Percentiles rank a stretch among this genome's conserved stretches.
Evolutionary conservation across 2,329 filamentous ascomycete genomes (phyloP).

Genomic region (Fusarium nisikadoi): DNA sequence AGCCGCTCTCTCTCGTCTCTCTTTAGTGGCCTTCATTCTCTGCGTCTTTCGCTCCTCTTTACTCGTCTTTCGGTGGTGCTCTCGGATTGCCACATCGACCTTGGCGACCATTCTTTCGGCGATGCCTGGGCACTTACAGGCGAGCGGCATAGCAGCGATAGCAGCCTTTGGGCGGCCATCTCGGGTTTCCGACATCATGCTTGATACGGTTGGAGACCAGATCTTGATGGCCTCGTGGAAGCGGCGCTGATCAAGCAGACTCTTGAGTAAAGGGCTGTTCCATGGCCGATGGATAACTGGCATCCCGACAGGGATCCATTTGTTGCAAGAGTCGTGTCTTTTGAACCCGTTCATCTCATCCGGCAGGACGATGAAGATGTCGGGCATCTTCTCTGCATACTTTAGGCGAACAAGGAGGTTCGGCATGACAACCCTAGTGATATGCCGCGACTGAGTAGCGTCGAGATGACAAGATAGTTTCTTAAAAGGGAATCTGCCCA

Average conservation of each 20-base stretch:
- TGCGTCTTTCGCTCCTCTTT: background rate
- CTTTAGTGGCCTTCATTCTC: background rate
- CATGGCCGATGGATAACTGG: background rate
- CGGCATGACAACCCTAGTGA: background rate
- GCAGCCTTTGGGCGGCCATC: background rate
- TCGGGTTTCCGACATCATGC: background rate
- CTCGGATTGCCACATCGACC: background rate
- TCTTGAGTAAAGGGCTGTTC: background rate
- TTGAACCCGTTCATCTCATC: background rate
- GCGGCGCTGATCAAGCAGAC: background rate
- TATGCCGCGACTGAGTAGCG: background rate
- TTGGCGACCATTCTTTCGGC: background rate
- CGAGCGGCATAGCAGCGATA: background rate
- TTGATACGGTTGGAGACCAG: background rate
- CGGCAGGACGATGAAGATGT: background rate
- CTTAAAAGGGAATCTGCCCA: background rate
- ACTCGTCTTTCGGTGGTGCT: background rate
- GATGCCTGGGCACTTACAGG: background rate
- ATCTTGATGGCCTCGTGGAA: background rate
- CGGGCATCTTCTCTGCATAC: background rate
- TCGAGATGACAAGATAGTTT: background rate
- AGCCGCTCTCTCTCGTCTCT: background rate
- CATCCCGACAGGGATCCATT: background rate
- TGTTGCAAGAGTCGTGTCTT: background rate
- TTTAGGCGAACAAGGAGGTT: background rate